Evolutionary conservation across 371 early-diverging fungal genomes (phyloP).

Genomic region (Blastocladiella emersonii): DNA sequence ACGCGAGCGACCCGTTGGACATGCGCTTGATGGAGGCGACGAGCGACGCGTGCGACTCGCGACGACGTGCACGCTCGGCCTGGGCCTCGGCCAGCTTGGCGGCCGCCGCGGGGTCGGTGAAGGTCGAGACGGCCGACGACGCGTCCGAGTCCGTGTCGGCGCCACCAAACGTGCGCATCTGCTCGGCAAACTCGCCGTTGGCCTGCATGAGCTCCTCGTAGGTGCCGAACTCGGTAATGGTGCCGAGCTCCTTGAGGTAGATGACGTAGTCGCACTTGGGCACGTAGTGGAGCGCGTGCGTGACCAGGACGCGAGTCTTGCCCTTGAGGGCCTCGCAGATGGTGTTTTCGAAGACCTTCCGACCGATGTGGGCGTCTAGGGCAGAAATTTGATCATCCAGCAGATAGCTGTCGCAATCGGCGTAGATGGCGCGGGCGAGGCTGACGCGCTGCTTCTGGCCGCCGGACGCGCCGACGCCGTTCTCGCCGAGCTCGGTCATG

Average conservation of each 20-base stretch:
- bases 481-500: conserved; percentile 86
- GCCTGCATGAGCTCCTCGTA: conserved; percentile 48
- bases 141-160: neutral
- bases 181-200: conserved; percentile 32
- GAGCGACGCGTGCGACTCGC: too few species aligned
- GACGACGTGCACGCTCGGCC: neutral
- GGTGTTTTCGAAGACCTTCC: conserved; percentile 64
- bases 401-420: conserved; percentile 65
- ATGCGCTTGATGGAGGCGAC: too few species aligned
- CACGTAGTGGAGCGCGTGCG: conserved; percentile 76
- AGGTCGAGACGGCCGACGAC: neutral
- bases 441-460: conserved; percentile 70
- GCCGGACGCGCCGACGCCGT: conserved; percentile 79
- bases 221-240: conserved; percentile 55
- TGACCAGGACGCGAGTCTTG: conserved; percentile 77
- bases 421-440: conserved; percentile 66
- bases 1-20: neutral
- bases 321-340: conserved; percentile 52
- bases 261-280: conserved; percentile 48
- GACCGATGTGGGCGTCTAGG: conserved; percentile 75
- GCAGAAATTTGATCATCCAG: conserved; percentile 73
- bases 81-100: neutral
- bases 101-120: too few species aligned
- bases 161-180: conserved; percentile 11
- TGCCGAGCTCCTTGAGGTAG: conserved; percentile 61